Percentiles rank a stretch among this genome's conserved stretches.
Conservation (phyloP, 352 stramenopile species). For the Phytophthora pistaciae region DNA sequence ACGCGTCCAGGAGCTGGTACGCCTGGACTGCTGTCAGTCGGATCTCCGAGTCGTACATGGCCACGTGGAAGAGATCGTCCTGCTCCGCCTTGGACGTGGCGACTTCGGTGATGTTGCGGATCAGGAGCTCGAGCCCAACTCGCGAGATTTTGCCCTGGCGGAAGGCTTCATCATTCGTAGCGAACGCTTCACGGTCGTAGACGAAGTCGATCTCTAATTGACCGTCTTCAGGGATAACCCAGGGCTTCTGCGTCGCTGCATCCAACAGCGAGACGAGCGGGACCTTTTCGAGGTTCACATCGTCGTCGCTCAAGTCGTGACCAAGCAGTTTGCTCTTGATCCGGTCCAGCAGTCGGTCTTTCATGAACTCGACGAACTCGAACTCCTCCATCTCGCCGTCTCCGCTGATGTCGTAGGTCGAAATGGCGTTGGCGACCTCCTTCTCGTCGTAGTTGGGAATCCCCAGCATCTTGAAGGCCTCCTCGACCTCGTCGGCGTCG, state of each 20-base stretch:
- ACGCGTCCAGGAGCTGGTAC: slow-evolving; percentile 84
- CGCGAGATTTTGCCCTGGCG: slow-evolving; percentile 73
- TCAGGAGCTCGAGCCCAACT: slow-evolving; percentile 71
- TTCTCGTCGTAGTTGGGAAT: slow-evolving; percentile 67
- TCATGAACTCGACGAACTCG: slow-evolving; percentile 89
- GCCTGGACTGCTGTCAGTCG: slow-evolving; percentile 83
- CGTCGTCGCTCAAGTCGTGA: slow-evolving; percentile 11
- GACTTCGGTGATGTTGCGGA: slow-evolving; percentile 71
- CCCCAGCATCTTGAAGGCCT: slow-evolving; percentile 78
- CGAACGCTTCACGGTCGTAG: slow-evolving; percentile 79
- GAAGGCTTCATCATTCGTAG: slow-evolving; percentile 60
- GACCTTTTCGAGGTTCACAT: slow-evolving; percentile 8
- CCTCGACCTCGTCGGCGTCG: slow-evolving; percentile 75
- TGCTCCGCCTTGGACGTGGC: slow-evolving; percentile 69
- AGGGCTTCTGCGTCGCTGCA: slow-evolving; percentile 62
- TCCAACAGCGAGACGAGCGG: slow-evolving; percentile 55
- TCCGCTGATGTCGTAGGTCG: slow-evolving; percentile 76
- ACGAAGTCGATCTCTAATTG: slow-evolving; percentile 82
- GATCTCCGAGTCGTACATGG: slow-evolving; percentile 82
- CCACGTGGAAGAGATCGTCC: slow-evolving; percentile 82
- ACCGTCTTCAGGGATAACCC: slow-evolving; percentile 69
- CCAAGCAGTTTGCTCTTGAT: slow-evolving; percentile 63
- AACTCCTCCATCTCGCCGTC: slow-evolving; percentile 83
- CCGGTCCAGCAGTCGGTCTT: slow-evolving; percentile 61
- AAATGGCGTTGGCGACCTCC: slow-evolving; percentile 71